Evolutionary conservation across 768 basidiomycete genomes (phyloP).

Genomic region (Pholiota microspora): DNA sequence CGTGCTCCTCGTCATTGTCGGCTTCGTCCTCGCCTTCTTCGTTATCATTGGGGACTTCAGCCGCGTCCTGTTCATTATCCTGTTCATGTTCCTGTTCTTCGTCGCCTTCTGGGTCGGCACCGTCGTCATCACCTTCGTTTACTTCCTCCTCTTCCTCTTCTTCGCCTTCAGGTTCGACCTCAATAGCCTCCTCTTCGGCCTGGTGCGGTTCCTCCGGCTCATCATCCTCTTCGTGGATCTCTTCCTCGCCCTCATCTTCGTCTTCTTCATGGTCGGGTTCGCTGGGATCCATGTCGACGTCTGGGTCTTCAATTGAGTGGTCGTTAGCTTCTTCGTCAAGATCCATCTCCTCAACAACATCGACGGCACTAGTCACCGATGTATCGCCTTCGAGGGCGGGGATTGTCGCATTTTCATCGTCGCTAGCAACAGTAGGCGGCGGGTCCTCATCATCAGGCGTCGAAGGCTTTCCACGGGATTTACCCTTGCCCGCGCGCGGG

Average conservation of each 20-base stretch:
- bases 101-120: conserved; percentile 26
- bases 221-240: conserved; percentile 14
- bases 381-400: conserved; percentile 16
- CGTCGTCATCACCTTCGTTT: conserved; percentile 21
- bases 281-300: conserved; percentile 15
- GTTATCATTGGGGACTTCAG: conserved; percentile 26
- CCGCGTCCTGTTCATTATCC: conserved; percentile 21
- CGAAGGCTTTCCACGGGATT: conserved; percentile 9
- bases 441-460: conserved; percentile 7
- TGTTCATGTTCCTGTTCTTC: conserved; percentile 23
- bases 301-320: conserved; percentile 11
- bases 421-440: conserved; percentile 9
- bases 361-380: background rate
- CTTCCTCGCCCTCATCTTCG: conserved; percentile 14
- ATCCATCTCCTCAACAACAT: conserved; percentile 13
- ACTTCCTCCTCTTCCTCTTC: conserved; percentile 22
- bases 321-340: conserved; percentile 19
- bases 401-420: background rate
- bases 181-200: conserved; percentile 16
- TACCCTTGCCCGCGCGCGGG: conserved; percentile 8
- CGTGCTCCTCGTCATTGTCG: conserved; percentile 25
- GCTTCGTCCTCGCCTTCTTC: conserved; percentile 35
- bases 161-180: conserved; percentile 25
- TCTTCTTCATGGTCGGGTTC: conserved; percentile 18
- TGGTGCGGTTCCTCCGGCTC: conserved; percentile 11